A percentile compares a stretch with the other conserved stretches of the same genome.
Conservation (phyloP, 371 early-diverging fungal genomes). For the Mucor indicus region DNA sequence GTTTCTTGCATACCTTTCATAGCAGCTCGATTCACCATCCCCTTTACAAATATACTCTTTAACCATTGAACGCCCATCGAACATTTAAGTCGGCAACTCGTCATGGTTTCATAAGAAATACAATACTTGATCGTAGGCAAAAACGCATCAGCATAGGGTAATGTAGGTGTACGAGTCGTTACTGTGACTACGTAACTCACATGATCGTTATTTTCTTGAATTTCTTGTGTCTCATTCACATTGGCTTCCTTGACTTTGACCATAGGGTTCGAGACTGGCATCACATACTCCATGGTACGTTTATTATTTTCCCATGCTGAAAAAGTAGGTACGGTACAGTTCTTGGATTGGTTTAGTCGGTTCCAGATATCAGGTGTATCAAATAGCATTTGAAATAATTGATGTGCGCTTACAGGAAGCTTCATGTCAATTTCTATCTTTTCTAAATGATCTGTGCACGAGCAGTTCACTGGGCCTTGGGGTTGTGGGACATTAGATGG, state of each 20-base stretch:
- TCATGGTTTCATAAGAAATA: conserved; percentile 39
- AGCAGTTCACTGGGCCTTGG: conserved; percentile 48
- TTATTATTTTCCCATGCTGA: conserved; percentile 23
- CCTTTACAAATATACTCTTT: conserved; percentile 53
- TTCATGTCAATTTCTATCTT: conserved; percentile 49
- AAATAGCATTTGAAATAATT: conserved; percentile 56
- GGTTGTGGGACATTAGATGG: conserved; percentile 27
- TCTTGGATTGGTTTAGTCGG: conserved; percentile 37
- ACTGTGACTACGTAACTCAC: conserved; percentile 32
- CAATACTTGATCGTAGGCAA: conserved; percentile 50
- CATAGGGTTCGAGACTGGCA: conserved; percentile 58
- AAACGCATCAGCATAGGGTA: conserved; percentile 62
- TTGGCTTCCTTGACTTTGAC: conserved; percentile 55
- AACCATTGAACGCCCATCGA: conserved; percentile 55
- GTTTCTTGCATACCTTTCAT: conserved; percentile 40
- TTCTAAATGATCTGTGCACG: conserved; percentile 68
- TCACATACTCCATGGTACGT: conserved; percentile 45
- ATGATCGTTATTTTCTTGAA: conserved; percentile 35
- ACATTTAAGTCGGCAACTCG: conserved; percentile 38
- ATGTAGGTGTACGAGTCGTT: conserved; percentile 36
- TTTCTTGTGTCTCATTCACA: conserved; percentile 49
- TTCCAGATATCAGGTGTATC: conserved; percentile 32
- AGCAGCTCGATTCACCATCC: conserved; percentile 39
- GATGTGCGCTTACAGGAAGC: conserved; percentile 51
- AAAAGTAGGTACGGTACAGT: conserved; percentile 26